Percentiles rank a stretch among this genome's conserved stretches.
phyloP scores from a whole-genome alignment of 2,329 filamentous ascomycete genomes.

The Sporothrix dimorphospora region DNA sequence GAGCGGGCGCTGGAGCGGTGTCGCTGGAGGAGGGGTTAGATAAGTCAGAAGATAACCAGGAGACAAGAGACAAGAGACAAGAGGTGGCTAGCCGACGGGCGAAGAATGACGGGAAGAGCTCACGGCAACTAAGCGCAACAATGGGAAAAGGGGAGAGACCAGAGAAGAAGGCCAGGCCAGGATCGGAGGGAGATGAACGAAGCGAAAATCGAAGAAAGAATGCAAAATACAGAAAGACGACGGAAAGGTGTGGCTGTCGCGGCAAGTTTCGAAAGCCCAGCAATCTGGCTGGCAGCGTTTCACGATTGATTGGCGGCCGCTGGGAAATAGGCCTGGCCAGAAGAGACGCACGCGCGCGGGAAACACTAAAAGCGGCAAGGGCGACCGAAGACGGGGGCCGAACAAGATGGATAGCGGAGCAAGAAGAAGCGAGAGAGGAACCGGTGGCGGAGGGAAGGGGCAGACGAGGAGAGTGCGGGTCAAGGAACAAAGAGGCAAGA shows the following conservation, averaged over 20 bases:
- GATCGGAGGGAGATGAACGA: not conserved
- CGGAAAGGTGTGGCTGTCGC: not conserved
- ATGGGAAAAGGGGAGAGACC: not conserved
- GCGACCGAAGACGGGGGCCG: not conserved
- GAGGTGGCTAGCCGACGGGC: not conserved
- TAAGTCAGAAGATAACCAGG: not conserved
- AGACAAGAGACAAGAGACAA: slow-evolving; percentile 3
- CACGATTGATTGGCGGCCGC: not conserved
- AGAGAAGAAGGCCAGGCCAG: not conserved
- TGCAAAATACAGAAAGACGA: not conserved
- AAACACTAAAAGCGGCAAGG: slow-evolving; percentile 10
- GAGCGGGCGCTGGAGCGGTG: slow-evolving; percentile 21
- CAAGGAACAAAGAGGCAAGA: not conserved
- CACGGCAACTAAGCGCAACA: not conserved
- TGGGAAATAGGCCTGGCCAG: not conserved
- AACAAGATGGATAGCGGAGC: not conserved
- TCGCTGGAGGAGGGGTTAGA: slow-evolving; percentile 22
- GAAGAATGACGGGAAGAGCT: not conserved
- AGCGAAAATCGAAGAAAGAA: not conserved
- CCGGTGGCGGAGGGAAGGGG: not conserved
- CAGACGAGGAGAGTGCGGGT: not conserved
- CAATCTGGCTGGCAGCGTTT: slow-evolving; percentile 11
- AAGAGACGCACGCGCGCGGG: not conserved
- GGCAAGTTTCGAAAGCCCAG: slow-evolving; percentile 11
- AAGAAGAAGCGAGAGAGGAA: slow-evolving; percentile 3